Conservation (phyloP, 75 land plant genomes). For the Cupressus sempervirens region DNA sequence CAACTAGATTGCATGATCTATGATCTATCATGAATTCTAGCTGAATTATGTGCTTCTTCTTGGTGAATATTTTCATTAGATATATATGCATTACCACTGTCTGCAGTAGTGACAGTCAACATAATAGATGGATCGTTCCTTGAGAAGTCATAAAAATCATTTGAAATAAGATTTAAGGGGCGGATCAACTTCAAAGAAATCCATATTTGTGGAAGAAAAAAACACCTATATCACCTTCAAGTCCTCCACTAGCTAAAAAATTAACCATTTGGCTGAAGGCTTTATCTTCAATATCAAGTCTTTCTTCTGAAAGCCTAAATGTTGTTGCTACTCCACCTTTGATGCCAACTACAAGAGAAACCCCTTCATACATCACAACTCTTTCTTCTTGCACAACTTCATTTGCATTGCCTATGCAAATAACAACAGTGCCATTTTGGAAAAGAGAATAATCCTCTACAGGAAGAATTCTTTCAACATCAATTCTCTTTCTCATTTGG, state of each 20-base stretch:
- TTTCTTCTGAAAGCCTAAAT: conserved; percentile 21
- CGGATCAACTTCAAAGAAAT: conserved; percentile 8
- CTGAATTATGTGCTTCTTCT: conserved; percentile 7
- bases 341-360: not conserved
- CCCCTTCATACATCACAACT: not conserved
- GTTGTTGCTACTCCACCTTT: conserved; percentile 7
- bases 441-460: conserved; percentile 9
- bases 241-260: conserved; percentile 26
- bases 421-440: not conserved
- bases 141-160: conserved; percentile 13
- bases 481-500: conserved; percentile 46
- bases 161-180: not conserved
- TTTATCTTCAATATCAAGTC: conserved; percentile 18
- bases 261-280: conserved; percentile 32
- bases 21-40: conserved; percentile 4
- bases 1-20: conserved; percentile 11
- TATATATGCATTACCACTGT: not conserved
- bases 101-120: not conserved
- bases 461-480: conserved; percentile 26
- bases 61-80: conserved; percentile 6
- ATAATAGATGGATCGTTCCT: conserved; percentile 3
- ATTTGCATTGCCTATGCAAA: conserved; percentile 3
- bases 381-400: not conserved
- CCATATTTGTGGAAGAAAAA: conserved; percentile 17
- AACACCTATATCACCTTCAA: conserved; percentile 18